Conservation (phyloP, 140 eudicot species). For the Cichorium intybus region DNA sequence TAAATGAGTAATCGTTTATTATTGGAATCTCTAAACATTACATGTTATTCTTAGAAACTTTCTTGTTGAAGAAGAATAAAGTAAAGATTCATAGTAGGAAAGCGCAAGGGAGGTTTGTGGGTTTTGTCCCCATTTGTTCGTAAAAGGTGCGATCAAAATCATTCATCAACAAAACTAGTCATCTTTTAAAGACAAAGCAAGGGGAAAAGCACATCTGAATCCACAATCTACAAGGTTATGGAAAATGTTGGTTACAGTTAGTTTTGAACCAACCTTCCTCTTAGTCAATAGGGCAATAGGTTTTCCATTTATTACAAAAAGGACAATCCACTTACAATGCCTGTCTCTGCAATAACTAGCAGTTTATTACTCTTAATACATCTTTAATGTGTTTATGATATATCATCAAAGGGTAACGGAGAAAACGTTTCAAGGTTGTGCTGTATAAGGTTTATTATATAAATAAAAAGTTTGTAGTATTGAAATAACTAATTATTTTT, state of each 20-base stretch:
- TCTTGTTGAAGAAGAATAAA: slow-evolving; percentile 17
- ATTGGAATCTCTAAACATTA: not conserved
- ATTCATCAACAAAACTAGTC: not conserved
- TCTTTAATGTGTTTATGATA: not conserved
- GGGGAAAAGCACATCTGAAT: not conserved
- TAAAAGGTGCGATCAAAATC: slow-evolving; percentile 4
- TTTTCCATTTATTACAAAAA: too few species aligned
- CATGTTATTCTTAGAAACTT: slow-evolving; percentile 22
- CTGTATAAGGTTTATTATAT: not conserved
- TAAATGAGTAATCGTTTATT: not conserved
- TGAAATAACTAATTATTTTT: too few species aligned
- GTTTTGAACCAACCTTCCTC: too few species aligned
- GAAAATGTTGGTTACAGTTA: too few species aligned
- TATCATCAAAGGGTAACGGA: not conserved
- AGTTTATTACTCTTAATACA: not conserved
- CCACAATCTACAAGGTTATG: too few species aligned
- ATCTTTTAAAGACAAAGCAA: not conserved
- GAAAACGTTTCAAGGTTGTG: not conserved
- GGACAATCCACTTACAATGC: not conserved
- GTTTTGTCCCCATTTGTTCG: slow-evolving; percentile 10
- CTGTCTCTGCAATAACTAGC: not conserved
- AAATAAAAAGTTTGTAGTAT: not conserved
- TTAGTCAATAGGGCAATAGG: too few species aligned
- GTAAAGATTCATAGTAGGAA: slow-evolving; percentile 16
- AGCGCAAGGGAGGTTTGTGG: slow-evolving; percentile 10